Evolutionary conservation across 2,329 filamentous ascomycete species (phyloP), one percentile per base, ranked within the genome.

Genomic region (Fusarium verticillioides): DNA sequence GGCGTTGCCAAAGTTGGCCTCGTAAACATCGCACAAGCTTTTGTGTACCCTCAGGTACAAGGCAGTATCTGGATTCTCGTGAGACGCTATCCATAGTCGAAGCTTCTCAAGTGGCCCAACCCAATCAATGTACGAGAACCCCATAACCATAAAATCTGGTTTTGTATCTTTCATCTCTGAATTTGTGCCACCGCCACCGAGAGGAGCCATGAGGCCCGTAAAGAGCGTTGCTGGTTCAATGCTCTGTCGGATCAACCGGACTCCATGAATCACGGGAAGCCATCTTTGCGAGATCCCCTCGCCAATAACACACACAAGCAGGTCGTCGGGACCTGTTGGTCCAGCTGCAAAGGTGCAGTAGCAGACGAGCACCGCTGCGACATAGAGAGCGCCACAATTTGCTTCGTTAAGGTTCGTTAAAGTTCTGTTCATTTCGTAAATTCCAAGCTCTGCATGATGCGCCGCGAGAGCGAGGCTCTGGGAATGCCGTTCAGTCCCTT

Each of bases 331-430:
- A 15, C 77, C 70, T 9, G 70, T 74, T 5, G 79, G 79, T 5
- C 79, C 79, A 11, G 78, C 78, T 34, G 79, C 79, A 63, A 81
- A 79, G 12, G 75, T 75, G 46, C 77, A 79, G 46, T 79, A 79
- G 53, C 79, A 80, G 11, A 79, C 72, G 9, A 81, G 71, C 26
- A 76, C 60, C 12, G 78, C 73, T 5, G 78, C 73, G 12, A 79
- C 65, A 53, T 81, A 80, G 19, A 79, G 61, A 12, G 79, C 75
- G n/a, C 78, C 78, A 43, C 79, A 81, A 53, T 79, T 80, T 47
- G 66, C 64, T 28, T 75, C 69, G 53, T 78, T 74, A 5, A 80
- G 53, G n/a, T 54, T 69, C 15, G 75, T 46, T 21, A 80, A 58
- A 7, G 69, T 72, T 32, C 70, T 73, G 36, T 75, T 77, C 49